These are phyloP conservation scores for Inonotus hispidus DNA, from an alignment of 1,284 basidiomycete species.

Conservation along the genomic window DNA sequence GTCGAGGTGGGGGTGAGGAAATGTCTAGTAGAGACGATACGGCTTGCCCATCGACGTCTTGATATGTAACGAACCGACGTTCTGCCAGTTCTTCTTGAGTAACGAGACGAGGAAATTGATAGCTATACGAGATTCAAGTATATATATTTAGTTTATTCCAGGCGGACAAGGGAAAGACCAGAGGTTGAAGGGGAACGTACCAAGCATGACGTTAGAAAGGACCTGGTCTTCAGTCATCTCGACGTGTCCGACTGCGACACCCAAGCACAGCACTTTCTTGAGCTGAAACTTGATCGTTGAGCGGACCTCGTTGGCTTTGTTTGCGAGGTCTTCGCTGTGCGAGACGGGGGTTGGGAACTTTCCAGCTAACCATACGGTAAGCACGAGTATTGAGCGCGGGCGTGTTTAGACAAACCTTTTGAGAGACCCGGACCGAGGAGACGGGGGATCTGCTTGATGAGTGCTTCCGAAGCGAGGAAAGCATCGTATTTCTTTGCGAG, in stretches of 20 bases:
- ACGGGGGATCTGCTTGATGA: slow-evolving; percentile 99
- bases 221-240: slow-evolving; percentile 99
- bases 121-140: too few relatives aligned
- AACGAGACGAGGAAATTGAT: slow-evolving; percentile 99
- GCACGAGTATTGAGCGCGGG: neutral
- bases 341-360: slow-evolving; percentile 99
- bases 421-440: slow-evolving; percentile 98
- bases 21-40: slow-evolving; percentile 80
- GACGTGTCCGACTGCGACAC: slow-evolving; percentile 97
- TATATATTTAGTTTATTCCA: too few relatives aligned
- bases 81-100: slow-evolving; percentile 99
- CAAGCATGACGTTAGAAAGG: slow-evolving; percentile 94
- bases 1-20: neutral
- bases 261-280: slow-evolving; percentile 99
- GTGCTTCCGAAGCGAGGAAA: slow-evolving; percentile 95
- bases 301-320: slow-evolving; percentile 94
- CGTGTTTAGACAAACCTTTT: slow-evolving; percentile 58
- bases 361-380: slow-evolving; percentile 57
- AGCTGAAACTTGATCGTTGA: slow-evolving; percentile 99
- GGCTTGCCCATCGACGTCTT: slow-evolving; percentile 99
- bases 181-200: slow-evolving; percentile 38
- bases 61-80: slow-evolving; percentile 98
- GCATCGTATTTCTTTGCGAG: slow-evolving; percentile 99
- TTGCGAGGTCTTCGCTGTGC: slow-evolving; percentile 86
- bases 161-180: slow-evolving; percentile 19